Evolutionary conservation across 352 stramenopile species (phyloP).

Genomic region (Phytophthora hybrid): DNA sequence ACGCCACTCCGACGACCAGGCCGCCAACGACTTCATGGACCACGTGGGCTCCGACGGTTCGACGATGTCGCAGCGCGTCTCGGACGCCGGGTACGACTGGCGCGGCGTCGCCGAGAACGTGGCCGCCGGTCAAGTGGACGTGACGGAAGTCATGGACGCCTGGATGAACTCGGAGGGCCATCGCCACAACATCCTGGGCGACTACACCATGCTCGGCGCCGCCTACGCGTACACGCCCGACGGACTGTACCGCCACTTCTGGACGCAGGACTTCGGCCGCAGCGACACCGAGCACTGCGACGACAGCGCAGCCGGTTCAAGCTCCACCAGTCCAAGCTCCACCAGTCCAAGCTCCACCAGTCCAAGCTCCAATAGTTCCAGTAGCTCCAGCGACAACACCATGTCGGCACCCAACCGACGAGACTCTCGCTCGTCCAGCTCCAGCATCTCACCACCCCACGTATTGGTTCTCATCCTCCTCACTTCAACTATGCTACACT

Average conservation of each 20-base stretch:
- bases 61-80: constrained; percentile 46
- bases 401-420: constrained; percentile 25
- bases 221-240: constrained; percentile 44
- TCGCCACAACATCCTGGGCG: constrained; percentile 47
- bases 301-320: constrained; percentile 5
- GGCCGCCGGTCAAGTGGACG: constrained; percentile 44
- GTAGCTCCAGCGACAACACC: constrained; percentile 15
- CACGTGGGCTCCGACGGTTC: constrained; percentile 55
- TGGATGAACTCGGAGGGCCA: constrained; percentile 58
- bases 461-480: background rate
- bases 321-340: background rate
- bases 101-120: constrained; percentile 54
- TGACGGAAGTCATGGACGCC: constrained; percentile 45
- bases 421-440: constrained; percentile 7
- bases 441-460: background rate
- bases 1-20: constrained; percentile 52
- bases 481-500: constrained; percentile 5
- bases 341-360: background rate
- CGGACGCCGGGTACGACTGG: constrained; percentile 56
- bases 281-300: constrained; percentile 47
- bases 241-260: constrained; percentile 53
- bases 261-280: constrained; percentile 67
- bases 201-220: constrained; percentile 53
- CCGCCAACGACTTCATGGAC: constrained; percentile 55
- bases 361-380: background rate